Evolutionary conservation across 2,329 filamentous ascomycete species (phyloP).

Genomic region (Rhynchosporium graminicola): DNA sequence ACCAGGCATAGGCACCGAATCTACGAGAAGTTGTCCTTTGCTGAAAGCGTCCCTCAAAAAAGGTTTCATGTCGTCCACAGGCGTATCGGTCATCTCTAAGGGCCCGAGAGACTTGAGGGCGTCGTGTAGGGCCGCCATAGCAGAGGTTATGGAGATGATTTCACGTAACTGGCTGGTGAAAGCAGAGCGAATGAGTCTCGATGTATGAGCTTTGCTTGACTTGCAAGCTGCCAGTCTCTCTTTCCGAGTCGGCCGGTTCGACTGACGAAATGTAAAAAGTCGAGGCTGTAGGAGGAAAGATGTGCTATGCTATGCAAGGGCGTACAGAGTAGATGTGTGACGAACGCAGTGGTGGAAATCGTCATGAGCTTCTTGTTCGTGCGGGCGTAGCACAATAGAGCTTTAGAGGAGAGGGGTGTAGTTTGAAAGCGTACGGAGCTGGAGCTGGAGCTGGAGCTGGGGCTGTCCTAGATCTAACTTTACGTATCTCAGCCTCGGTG

Average conservation of each 20-base stretch:
- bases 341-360: not conserved
- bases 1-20: conserved; percentile 68
- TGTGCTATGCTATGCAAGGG: not conserved
- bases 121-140: conserved; percentile 59
- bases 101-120: conserved; percentile 59
- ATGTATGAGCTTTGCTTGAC: conserved; percentile 1
- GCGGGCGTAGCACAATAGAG: no score
- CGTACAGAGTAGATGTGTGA: not conserved
- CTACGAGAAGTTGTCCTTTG: conserved; percentile 69
- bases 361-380: no score
- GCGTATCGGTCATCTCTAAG: conserved; percentile 52
- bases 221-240: not conserved
- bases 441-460: no score
- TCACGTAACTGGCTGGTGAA: not conserved
- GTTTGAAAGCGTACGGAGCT: no score
- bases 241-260: not conserved
- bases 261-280: not conserved
- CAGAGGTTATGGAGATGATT: conserved; percentile 42
- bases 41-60: conserved; percentile 63
- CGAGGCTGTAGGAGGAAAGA: not conserved
- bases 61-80: conserved; percentile 50
- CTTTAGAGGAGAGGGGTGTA: no score
- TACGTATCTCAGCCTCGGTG: no score
- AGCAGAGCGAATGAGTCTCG: not conserved
- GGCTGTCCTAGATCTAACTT: no score